These are phyloP conservation scores for Termitomyces sp. DNA, from an alignment of 768 basidiomycete species.

Conservation along the genomic window DNA sequence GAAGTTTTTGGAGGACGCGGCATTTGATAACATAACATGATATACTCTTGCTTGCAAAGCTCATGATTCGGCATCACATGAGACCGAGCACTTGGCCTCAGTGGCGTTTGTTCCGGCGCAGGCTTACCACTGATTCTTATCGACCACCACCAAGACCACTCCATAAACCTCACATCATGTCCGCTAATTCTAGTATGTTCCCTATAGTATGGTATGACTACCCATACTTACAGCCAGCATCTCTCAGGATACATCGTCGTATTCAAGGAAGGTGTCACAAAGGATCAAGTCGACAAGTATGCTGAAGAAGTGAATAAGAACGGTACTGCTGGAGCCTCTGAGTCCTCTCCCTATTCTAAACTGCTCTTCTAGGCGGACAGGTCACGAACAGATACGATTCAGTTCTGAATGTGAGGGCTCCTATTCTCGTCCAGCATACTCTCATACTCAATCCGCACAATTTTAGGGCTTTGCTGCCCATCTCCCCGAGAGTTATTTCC, in stretches of 20 bases:
- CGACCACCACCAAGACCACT: constrained; percentile 3
- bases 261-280: constrained; percentile 44
- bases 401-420: constrained; percentile 32
- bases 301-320: constrained; percentile 31
- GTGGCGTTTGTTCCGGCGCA: constrained; percentile 5
- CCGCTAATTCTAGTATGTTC: not conserved
- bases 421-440: not conserved
- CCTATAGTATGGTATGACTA: not conserved
- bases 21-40: too few species aligned
- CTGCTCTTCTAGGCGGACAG: constrained; percentile 34
- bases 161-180: constrained; percentile 3
- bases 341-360: not conserved
- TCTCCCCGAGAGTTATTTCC: constrained; percentile 26
- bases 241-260: constrained; percentile 49
- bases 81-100: not conserved
- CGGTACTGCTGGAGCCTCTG: constrained; percentile 23
- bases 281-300: constrained; percentile 39
- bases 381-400: constrained; percentile 36
- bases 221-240: not conserved
- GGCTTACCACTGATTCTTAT: constrained; percentile 8
- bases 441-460: not conserved
- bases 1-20: not conserved
- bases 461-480: constrained; percentile 26
- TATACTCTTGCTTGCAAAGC: not conserved
- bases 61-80: not conserved